These are phyloP conservation scores for Silene latifolia DNA, from an alignment of 148 eudicot genomes.

Conservation along the genomic window DNA sequence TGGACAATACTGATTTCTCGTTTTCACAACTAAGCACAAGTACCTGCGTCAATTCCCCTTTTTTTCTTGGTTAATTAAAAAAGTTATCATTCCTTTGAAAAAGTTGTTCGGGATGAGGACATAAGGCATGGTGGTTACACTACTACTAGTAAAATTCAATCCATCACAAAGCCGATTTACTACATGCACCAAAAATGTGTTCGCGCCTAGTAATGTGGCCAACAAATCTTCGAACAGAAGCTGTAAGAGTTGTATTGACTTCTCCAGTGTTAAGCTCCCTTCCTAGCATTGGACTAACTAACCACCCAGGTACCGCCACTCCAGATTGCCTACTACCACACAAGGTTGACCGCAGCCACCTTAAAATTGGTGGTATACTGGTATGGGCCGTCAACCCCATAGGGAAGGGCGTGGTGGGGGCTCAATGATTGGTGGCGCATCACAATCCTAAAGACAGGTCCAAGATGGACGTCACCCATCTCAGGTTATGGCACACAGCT, in stretches of 20 bases:
- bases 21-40: too few relatives aligned
- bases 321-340: conserved; percentile 52
- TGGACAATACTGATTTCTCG: too few relatives aligned
- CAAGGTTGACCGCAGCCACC: conserved; percentile 20
- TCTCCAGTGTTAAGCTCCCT: conserved; percentile 45
- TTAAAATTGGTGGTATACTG: conserved; percentile 36
- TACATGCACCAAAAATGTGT: conserved; percentile 36
- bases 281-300: conserved; percentile 55
- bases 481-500: conserved; percentile 34
- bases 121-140: neutral
- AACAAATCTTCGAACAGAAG: neutral
- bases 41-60: neutral
- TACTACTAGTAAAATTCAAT: neutral
- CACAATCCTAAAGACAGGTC: conserved; percentile 41
- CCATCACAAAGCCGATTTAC: conserved; percentile 3
- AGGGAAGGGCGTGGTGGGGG: conserved; percentile 47
- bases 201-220: conserved; percentile 10
- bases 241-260: conserved; percentile 50
- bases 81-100: too few relatives aligned
- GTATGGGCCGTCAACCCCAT: conserved; percentile 62
- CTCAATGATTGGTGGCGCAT: conserved; percentile 58
- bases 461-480: conserved; percentile 40
- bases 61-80: neutral
- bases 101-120: too few relatives aligned
- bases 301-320: conserved; percentile 35